phyloP scores from a whole-genome alignment of 148 eudicot genomes.

The Arctostaphylos glauca region DNA sequence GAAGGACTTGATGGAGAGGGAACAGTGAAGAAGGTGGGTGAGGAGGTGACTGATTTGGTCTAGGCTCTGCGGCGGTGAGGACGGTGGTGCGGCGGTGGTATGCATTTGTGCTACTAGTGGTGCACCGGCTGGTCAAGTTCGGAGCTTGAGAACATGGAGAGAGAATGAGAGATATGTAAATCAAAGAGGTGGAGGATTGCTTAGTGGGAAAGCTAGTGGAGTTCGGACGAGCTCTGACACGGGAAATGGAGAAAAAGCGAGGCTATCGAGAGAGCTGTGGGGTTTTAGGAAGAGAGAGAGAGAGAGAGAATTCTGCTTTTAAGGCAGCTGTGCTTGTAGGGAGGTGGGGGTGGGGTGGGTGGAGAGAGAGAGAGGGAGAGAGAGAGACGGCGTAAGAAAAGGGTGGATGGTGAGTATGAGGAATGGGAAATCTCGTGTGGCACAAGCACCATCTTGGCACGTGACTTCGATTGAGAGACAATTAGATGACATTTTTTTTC shows the following conservation, averaged over 20 bases:
- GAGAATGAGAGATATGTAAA: not conserved
- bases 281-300: slow-evolving; percentile 10
- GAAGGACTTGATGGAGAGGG: slow-evolving; percentile 51
- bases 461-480: not conserved
- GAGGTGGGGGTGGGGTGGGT: not conserved
- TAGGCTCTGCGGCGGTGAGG: slow-evolving; percentile 32
- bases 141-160: slow-evolving; percentile 5
- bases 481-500: too few relatives aligned
- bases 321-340: not conserved
- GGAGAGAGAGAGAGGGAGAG: not conserved
- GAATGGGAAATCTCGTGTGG: not conserved
- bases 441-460: not conserved
- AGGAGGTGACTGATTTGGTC: slow-evolving; percentile 32
- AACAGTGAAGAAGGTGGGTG: slow-evolving; percentile 36
- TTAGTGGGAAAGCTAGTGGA: slow-evolving; percentile 10
- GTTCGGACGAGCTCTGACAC: slow-evolving; percentile 4
- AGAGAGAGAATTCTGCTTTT: not conserved
- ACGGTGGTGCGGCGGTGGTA: slow-evolving; percentile 31
- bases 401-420: not conserved
- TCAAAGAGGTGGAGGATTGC: not conserved
- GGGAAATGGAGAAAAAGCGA: slow-evolving; percentile 20
- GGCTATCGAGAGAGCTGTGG: slow-evolving; percentile 19
- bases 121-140: not conserved
- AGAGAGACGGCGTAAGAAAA: not conserved
- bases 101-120: slow-evolving; percentile 22